These are phyloP conservation scores for Poteriospumella lacustris DNA, from an alignment of 108 stramenopile genomes.

Conservation along the genomic window DNA sequence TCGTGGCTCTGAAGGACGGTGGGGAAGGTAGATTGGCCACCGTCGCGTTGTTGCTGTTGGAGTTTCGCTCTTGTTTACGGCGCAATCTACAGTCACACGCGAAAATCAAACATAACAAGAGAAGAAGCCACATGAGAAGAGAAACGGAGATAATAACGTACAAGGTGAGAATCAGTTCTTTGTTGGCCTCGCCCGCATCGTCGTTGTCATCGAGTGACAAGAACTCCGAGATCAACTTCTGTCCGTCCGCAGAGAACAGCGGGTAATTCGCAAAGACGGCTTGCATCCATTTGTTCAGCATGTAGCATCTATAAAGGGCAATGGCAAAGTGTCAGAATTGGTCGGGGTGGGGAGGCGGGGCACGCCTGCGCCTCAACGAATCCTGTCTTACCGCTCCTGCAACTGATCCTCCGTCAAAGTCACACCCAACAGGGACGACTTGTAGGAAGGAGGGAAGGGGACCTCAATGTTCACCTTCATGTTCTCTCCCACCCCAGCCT, in stretches of 20 bases:
- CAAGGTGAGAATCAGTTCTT: not conserved
- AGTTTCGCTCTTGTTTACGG: too few relatives aligned
- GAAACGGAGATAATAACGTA: conserved; percentile 18
- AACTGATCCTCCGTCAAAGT: not conserved
- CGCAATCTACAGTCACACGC: too few relatives aligned
- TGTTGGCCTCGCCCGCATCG: not conserved
- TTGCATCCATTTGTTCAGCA: conserved; percentile 21
- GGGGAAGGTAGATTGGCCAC: too few relatives aligned
- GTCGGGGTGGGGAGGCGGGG: too few relatives aligned
- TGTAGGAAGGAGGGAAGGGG: not conserved
- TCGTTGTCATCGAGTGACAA: not conserved
- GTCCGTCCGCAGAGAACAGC: not conserved
- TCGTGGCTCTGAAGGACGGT: too few relatives aligned
- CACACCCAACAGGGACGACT: not conserved
- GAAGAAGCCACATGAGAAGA: too few relatives aligned
- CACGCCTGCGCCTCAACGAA: not conserved
- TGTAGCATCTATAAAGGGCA: not conserved
- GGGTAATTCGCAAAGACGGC: not conserved
- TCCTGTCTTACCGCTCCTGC: not conserved
- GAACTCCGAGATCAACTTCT: not conserved
- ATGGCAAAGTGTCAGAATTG: too few relatives aligned
- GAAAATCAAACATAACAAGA: too few relatives aligned
- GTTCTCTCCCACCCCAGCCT: not conserved
- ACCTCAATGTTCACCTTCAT: not conserved
- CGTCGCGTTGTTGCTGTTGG: too few relatives aligned